These are phyloP conservation scores for Wickerhamiella allomyrinae DNA, from an alignment of 805 yeast species.

Conservation along the genomic window DNA sequence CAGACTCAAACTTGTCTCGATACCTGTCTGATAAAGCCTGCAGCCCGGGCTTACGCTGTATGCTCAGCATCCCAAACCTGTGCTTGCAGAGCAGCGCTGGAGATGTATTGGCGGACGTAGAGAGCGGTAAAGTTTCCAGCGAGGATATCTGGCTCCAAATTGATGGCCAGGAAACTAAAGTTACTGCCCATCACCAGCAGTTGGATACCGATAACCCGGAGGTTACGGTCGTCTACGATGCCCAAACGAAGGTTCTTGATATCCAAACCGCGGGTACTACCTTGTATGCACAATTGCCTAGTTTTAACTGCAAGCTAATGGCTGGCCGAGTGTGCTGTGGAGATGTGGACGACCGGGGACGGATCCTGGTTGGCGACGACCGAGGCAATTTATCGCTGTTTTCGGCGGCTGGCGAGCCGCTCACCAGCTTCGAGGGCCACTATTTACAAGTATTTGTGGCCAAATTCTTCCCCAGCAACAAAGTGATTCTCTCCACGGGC, in stretches of 20 bases:
- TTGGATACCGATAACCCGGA: slow-evolving; percentile 9
- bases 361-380: slow-evolving; percentile 6
- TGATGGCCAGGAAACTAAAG: slow-evolving; percentile 10
- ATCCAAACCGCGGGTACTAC: slow-evolving; percentile 3
- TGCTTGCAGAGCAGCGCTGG: slow-evolving; percentile 34
- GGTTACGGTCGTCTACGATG: slow-evolving; percentile 12
- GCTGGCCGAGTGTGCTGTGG: slow-evolving; percentile 7
- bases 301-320: background rate
- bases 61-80: slow-evolving; percentile 12
- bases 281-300: slow-evolving; percentile 5
- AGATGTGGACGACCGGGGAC: slow-evolving; percentile 3
- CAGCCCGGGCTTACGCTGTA: background rate
- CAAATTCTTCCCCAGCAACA: slow-evolving; percentile 47
- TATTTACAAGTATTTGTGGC: slow-evolving; percentile 31
- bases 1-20: too few species aligned
- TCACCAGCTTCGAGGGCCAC: slow-evolving; percentile 36
- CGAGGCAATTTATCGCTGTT: slow-evolving; percentile 13
- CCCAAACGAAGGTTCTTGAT: slow-evolving; percentile 10
- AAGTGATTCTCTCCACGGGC: slow-evolving; percentile 46
- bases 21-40: background rate
- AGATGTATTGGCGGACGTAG: slow-evolving; percentile 31
- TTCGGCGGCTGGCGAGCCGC: slow-evolving; percentile 22
- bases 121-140: slow-evolving; percentile 12
- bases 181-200: slow-evolving; percentile 10
- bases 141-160: slow-evolving; percentile 32